phyloP scores from a whole-genome alignment of 768 basidiomycete species.

The Leccinum obscurum region DNA sequence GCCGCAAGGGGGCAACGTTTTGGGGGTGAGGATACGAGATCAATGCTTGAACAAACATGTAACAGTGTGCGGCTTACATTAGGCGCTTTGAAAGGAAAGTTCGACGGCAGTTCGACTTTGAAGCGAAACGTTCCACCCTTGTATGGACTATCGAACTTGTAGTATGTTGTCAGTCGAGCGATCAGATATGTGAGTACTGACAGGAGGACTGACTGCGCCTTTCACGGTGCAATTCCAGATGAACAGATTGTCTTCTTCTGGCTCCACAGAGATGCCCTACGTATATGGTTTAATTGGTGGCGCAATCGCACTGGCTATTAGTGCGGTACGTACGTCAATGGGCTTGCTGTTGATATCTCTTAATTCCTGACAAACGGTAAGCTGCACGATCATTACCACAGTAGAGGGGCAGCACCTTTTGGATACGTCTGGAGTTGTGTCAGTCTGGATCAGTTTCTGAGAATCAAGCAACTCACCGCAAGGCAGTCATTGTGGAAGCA shows the following conservation, averaged over 20 bases:
- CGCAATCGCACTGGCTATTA: conserved; percentile 12
- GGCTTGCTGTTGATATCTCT: conserved; percentile 60
- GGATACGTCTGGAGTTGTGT: conserved; percentile 58
- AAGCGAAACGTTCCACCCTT: conserved; percentile 80
- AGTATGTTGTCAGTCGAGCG: conserved; percentile 5
- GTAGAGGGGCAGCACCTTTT: conserved; percentile 50
- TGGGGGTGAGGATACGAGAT: conserved; percentile 14
- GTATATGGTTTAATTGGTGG: conserved; percentile 10
- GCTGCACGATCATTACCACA: conserved; percentile 6
- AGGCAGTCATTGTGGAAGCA: conserved; percentile 36
- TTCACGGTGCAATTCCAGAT: conserved; percentile 79
- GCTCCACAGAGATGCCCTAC: conserved; percentile 63
- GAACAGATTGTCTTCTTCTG: conserved; percentile 70
- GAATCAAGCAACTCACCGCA: conserved; percentile 32
- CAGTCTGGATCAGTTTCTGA: conserved; percentile 14
- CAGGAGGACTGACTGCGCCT: conserved; percentile 55
- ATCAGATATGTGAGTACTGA: conserved; percentile 1
- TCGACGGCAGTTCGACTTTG: conserved; percentile 67
- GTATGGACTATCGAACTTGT: conserved; percentile 77
- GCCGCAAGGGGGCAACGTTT: conserved; percentile 18
- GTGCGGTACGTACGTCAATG: conserved; percentile 50
- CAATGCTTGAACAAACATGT: conserved; percentile 4
- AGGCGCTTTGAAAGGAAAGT: conserved; percentile 88
- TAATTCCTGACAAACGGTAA: conserved; percentile 55
- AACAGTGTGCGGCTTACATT: conserved; percentile 43